phyloP scores from a whole-genome alignment of 768 basidiomycete genomes.

The Cubamyces lactineus region DNA sequence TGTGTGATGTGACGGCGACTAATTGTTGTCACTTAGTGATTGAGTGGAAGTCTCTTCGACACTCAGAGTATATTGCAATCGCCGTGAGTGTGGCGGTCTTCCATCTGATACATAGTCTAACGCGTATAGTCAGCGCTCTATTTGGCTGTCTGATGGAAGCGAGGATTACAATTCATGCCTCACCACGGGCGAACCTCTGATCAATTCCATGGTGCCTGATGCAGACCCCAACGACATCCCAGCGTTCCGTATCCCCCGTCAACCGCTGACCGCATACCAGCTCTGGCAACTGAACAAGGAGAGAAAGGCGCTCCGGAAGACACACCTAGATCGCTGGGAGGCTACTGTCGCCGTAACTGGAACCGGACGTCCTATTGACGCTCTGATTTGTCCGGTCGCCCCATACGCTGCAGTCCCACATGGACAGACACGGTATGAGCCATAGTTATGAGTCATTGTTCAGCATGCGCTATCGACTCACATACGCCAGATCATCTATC shows the following conservation, averaged over 20 bases:
- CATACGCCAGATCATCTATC: slow-evolving; percentile 12
- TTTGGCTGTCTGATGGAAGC: slow-evolving; percentile 19
- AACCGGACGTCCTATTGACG: slow-evolving; percentile 54
- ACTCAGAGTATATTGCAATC: slow-evolving; percentile 29
- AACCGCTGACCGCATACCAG: slow-evolving; percentile 31
- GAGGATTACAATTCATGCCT: slow-evolving; percentile 21
- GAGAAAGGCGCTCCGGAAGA: slow-evolving; percentile 41
- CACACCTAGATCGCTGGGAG: slow-evolving; percentile 50
- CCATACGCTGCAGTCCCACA: slow-evolving; percentile 48
- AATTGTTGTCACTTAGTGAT: slow-evolving; percentile 32
- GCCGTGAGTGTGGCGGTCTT: slow-evolving; percentile 19
- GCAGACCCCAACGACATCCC: slow-evolving; percentile 25
- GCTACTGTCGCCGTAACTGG: slow-evolving; percentile 42
- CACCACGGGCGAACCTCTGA: slow-evolving; percentile 43
- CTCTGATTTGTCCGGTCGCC: slow-evolving; percentile 47
- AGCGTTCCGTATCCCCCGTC: slow-evolving; percentile 14
- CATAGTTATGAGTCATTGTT: background rate
- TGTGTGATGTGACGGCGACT: background rate
- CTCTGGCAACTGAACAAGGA: slow-evolving; percentile 48
- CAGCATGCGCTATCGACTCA: background rate
- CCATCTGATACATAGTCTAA: background rate
- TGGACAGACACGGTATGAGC: slow-evolving; percentile 40
- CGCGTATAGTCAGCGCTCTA: slow-evolving; percentile 4
- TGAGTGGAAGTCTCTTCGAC: slow-evolving; percentile 37
- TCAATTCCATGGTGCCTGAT: slow-evolving; percentile 38